These are phyloP conservation scores for Prinsepia uniflora DNA, from an alignment of 306 rosid species.

Conservation along the genomic window DNA sequence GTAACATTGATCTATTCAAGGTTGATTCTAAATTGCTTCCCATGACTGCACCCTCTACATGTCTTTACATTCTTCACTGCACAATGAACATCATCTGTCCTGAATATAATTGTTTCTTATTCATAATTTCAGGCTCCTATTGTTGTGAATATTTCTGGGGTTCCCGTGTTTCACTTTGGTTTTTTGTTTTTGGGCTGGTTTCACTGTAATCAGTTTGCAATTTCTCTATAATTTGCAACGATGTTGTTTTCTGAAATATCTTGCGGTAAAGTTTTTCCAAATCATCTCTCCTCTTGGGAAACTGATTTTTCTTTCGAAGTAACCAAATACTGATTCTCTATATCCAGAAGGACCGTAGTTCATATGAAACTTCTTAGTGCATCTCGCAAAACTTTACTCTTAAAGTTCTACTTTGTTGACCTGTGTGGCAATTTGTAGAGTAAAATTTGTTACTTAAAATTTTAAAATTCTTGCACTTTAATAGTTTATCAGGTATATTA, in stretches of 20 bases:
- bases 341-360: background rate
- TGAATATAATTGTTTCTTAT: background rate
- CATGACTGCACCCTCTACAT: background rate
- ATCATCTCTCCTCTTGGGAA: background rate
- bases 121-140: background rate
- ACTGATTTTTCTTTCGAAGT: background rate
- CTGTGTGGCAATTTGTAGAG: no score
- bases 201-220: background rate
- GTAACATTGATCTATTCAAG: constrained; percentile 97
- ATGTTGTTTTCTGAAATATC: background rate
- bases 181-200: background rate
- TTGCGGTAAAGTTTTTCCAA: background rate
- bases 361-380: background rate
- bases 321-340: background rate
- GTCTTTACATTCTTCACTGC: background rate
- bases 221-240: background rate
- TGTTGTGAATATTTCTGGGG: background rate
- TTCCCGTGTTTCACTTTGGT: background rate
- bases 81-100: background rate
- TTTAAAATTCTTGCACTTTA: no score
- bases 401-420: no score
- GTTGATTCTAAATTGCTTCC: constrained; percentile 35
- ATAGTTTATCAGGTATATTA: no score
- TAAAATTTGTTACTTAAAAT: no score
- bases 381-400: no score